Evolutionary conservation across 1,139 yeast genomes (phyloP).

Genomic region (Hansenula anomala): DNA sequence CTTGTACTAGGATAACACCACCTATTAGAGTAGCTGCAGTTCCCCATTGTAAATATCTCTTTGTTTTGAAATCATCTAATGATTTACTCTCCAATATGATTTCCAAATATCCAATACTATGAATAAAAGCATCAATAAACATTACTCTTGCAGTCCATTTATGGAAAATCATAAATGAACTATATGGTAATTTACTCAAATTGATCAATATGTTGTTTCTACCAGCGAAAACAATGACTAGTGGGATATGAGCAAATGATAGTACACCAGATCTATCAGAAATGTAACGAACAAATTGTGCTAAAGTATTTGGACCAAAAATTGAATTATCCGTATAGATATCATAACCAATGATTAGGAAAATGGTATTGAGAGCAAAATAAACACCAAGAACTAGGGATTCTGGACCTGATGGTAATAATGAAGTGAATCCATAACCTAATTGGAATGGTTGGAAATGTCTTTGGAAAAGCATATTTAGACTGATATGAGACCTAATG

Average conservation of each 20-base stretch:
- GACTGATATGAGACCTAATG: constrained; percentile 11
- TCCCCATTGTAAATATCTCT: constrained; percentile 43
- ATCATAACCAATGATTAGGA: constrained; percentile 34
- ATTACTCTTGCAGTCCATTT: constrained; percentile 58
- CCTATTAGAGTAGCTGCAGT: constrained; percentile 38
- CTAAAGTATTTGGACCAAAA: constrained; percentile 31
- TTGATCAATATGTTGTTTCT: constrained; percentile 62
- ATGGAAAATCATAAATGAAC: constrained; percentile 60
- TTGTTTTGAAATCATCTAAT: not conserved
- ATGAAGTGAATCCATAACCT: constrained; percentile 19
- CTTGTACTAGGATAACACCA: constrained; percentile 37
- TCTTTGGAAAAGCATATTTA: constrained; percentile 11
- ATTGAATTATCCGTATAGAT: constrained; percentile 34
- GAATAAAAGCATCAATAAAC: constrained; percentile 33
- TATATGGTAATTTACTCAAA: constrained; percentile 58
- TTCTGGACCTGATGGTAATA: constrained; percentile 56
- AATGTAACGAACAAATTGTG: constrained; percentile 50
- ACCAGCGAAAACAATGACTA: constrained; percentile 53
- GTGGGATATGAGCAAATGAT: constrained; percentile 44
- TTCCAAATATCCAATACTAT: constrained; percentile 29
- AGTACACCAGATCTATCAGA: constrained; percentile 60
- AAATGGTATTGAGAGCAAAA: constrained; percentile 36
- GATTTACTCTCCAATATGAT: constrained; percentile 30
- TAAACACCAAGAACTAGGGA: constrained; percentile 39
- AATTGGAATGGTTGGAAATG: constrained; percentile 16